Evolutionary conservation across 75 land plant genomes (phyloP), one percentile per base, ranked within the genome.

Genomic region (Picea glauca): DNA sequence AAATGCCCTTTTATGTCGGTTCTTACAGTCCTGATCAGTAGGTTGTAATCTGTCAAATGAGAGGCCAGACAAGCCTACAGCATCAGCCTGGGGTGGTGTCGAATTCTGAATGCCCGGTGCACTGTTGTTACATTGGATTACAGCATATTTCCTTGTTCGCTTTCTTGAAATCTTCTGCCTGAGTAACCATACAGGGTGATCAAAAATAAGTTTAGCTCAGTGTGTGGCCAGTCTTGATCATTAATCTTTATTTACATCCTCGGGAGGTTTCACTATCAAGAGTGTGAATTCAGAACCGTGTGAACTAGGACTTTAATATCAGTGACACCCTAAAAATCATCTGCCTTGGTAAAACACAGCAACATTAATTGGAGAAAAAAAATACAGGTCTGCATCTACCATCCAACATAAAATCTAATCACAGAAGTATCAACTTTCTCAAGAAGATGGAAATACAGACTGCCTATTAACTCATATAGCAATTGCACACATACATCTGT

Each of bases 11-110:
- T 15, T 82, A 59, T 80, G 74, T 30, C 65, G 32, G 20, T n/a
- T 77, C 58, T 61, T 60, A 60, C 70, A 78, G 59, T 88, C 90
- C 58, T 87, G 60, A 40, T 87, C 83, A 31, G 74, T 77, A 6
- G 77, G 80, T 40, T 84, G 85, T 46, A 87, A 62, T 59, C 85
- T 78, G 60, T 86, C 77, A 78, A 86, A 86, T 32, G 80, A 59
- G 35, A 86, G 82, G n/a, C 80, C 85, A 3, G 82, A 77, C 59
- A 73, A 32, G 43, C 62, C 81, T 57, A 77, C 67, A 31, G 30
- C 58, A 20, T 83, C 80, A 46, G 46, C 40, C 61, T 72, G 56
- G 56, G 77, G 38, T 35, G 78, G 11, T 57, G 78, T 54, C 72
- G 78, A 77, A 14, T 80, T 81, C 79, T 74, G 77, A n/a, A 76